phyloP scores from a whole-genome alignment of 2,329 filamentous ascomycete genomes.

The Teratosphaeria gauchensis region DNA sequence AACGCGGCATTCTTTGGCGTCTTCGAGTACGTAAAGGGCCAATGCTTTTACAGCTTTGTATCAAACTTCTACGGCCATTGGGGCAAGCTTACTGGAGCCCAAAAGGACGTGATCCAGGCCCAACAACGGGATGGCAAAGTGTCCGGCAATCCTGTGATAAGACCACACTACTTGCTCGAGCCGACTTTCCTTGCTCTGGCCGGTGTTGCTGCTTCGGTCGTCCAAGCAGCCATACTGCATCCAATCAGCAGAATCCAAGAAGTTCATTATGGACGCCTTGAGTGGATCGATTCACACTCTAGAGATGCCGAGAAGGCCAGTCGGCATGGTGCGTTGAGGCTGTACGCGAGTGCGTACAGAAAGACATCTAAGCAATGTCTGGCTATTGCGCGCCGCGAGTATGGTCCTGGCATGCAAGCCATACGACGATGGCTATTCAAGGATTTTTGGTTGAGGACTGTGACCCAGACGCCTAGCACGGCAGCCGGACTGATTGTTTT shows the following conservation, averaged over 20 bases:
- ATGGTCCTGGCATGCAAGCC: slow-evolving; percentile 43
- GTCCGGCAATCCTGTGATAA: slow-evolving; percentile 44
- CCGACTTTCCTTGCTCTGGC: slow-evolving; percentile 61
- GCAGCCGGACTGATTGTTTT: slow-evolving; percentile 71
- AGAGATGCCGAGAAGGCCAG: slow-evolving; percentile 23
- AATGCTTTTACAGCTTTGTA: slow-evolving; percentile 62
- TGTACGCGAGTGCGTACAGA: slow-evolving; percentile 63
- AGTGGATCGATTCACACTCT: slow-evolving; percentile 55
- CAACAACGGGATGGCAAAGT: slow-evolving; percentile 11
- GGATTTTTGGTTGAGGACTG: slow-evolving; percentile 62
- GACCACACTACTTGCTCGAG: slow-evolving; percentile 66
- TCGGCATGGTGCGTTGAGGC: slow-evolving; percentile 44
- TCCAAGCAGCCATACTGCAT: slow-evolving; percentile 61
- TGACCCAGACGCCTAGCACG: slow-evolving; percentile 66
- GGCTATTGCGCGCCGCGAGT: slow-evolving; percentile 47
- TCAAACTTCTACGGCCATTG: slow-evolving; percentile 55
- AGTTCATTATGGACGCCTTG: slow-evolving; percentile 62
- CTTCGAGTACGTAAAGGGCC: slow-evolving; percentile 68
- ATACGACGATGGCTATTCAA: slow-evolving; percentile 57
- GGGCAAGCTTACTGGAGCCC: slow-evolving; percentile 24
- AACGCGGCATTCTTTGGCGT: slow-evolving; percentile 63
- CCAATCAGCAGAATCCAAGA: slow-evolving; percentile 62
- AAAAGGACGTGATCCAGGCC: slow-evolving; percentile 21
- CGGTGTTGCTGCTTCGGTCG: slow-evolving; percentile 57
- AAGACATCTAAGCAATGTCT: slow-evolving; percentile 55